phyloP scores from a whole-genome alignment of 2,329 filamentous ascomycete genomes.

The Fusarium sp. region DNA sequence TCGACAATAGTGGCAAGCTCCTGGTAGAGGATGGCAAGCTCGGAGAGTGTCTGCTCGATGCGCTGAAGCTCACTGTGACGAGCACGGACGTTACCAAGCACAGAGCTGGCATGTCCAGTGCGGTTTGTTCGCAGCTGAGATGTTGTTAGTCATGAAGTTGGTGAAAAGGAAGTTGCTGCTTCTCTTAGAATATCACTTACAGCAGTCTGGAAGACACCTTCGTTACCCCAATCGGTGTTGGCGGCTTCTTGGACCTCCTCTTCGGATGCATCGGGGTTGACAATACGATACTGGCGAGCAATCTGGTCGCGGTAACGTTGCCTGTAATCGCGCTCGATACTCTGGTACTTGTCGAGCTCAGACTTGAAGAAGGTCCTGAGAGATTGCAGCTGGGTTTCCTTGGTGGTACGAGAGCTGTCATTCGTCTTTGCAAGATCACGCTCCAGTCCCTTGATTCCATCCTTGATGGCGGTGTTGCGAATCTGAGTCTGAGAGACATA shows the following conservation, averaged over 20 bases:
- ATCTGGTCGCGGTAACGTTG: constrained; percentile 81
- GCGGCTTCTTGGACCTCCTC: constrained; percentile 76
- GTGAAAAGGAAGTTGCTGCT: neutral
- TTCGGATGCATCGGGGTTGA: constrained; percentile 83
- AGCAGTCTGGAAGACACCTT: constrained; percentile 85
- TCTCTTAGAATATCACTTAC: constrained; percentile 62
- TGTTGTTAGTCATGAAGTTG: constrained; percentile 23
- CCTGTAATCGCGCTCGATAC: constrained; percentile 77
- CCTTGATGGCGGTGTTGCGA: constrained; percentile 80
- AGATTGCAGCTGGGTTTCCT: constrained; percentile 75
- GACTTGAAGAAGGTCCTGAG: constrained; percentile 79
- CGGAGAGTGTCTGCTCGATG: constrained; percentile 79
- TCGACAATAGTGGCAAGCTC: constrained; percentile 81
- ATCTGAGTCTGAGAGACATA: constrained; percentile 77
- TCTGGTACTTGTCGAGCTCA: constrained; percentile 76
- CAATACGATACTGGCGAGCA: constrained; percentile 82
- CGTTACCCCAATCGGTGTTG: constrained; percentile 78
- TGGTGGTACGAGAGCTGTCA: constrained; percentile 70
- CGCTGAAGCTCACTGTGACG: constrained; percentile 86
- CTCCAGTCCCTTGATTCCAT: constrained; percentile 82
- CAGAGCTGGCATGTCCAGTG: constrained; percentile 76
- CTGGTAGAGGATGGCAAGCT: constrained; percentile 77
- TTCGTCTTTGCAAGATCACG: constrained; percentile 73
- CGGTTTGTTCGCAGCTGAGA: constrained; percentile 78
- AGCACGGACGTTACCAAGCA: constrained; percentile 82